Evolutionary conservation across 257 asterid species (phyloP).

Genomic region (Solanum rostratum): DNA sequence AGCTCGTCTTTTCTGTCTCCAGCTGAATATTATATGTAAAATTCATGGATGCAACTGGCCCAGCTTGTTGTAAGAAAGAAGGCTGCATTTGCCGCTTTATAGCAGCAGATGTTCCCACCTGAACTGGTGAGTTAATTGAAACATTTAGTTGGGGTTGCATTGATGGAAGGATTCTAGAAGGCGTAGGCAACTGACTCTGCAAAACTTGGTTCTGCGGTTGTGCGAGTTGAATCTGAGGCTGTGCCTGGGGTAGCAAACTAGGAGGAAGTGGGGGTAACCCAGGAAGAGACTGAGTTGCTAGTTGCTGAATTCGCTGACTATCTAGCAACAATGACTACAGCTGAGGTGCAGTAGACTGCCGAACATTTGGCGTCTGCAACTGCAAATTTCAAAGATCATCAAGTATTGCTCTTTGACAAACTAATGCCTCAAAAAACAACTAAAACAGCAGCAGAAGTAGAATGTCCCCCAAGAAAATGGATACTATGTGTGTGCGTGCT

Average conservation of each 20-base stretch:
- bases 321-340: slow-evolving; percentile 28
- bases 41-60: slow-evolving; percentile 14
- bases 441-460: neutral
- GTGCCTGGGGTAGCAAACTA: slow-evolving; percentile 28
- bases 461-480: neutral
- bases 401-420: slow-evolving; percentile 3
- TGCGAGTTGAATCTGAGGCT: slow-evolving; percentile 43
- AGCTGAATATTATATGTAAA: slow-evolving; percentile 14
- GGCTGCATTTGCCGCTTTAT: slow-evolving; percentile 38
- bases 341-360: slow-evolving; percentile 39
- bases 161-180: slow-evolving; percentile 40
- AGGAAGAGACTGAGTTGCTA: slow-evolving; percentile 28
- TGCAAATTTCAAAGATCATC: slow-evolving; percentile 31
- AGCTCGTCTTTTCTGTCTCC: slow-evolving; percentile 14
- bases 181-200: slow-evolving; percentile 31
- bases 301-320: slow-evolving; percentile 23
- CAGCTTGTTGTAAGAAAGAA: slow-evolving; percentile 27
- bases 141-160: slow-evolving; percentile 26
- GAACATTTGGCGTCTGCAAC: slow-evolving; percentile 69
- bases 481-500: neutral
- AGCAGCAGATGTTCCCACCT: slow-evolving; percentile 24
- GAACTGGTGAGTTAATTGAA: slow-evolving; percentile 29
- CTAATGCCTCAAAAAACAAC: neutral
- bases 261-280: slow-evolving; percentile 71
- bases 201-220: slow-evolving; percentile 41